phyloP scores from a whole-genome alignment of 139 green algal species.

The Nannochloris sp. region DNA sequence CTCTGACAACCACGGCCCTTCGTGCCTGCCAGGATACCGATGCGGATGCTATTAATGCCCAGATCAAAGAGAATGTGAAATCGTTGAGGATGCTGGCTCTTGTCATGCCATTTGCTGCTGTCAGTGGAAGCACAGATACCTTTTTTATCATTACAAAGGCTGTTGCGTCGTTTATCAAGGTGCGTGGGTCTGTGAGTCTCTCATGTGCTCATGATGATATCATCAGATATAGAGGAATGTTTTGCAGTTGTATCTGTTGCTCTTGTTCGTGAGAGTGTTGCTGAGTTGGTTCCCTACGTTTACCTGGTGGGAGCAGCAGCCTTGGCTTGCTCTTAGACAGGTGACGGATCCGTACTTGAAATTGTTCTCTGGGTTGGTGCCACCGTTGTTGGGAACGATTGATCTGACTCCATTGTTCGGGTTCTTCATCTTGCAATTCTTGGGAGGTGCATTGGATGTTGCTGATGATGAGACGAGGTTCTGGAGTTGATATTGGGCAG shows the following conservation, averaged over 20 bases:
- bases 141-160: slow-evolving; percentile 41
- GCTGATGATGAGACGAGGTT: slow-evolving; percentile 22
- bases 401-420: slow-evolving; percentile 95
- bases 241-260: slow-evolving; percentile 83
- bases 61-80: slow-evolving; percentile 25
- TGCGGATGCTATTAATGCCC: slow-evolving; percentile 15
- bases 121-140: slow-evolving; percentile 15
- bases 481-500: slow-evolving; percentile 5
- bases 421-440: slow-evolving; percentile 91
- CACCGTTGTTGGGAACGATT: slow-evolving; percentile 87
- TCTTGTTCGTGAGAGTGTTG: slow-evolving; percentile 91
- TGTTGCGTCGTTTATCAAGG: slow-evolving; percentile 47
- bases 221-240: background rate
- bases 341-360: slow-evolving; percentile 97
- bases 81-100: slow-evolving; percentile 27
- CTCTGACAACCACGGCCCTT: background rate
- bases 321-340: slow-evolving; percentile 83
- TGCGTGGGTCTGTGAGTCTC: background rate
- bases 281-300: slow-evolving; percentile 94
- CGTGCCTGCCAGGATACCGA: slow-evolving; percentile 3
- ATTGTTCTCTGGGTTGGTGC: slow-evolving; percentile 88
- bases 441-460: slow-evolving; percentile 31
- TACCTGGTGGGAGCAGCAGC: slow-evolving; percentile 82
- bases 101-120: slow-evolving; percentile 44
- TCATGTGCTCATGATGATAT: background rate